Base-by-base conservation (phyloP, 108 stramenopile genomes). In the Skeletonema menzelii region DNA sequence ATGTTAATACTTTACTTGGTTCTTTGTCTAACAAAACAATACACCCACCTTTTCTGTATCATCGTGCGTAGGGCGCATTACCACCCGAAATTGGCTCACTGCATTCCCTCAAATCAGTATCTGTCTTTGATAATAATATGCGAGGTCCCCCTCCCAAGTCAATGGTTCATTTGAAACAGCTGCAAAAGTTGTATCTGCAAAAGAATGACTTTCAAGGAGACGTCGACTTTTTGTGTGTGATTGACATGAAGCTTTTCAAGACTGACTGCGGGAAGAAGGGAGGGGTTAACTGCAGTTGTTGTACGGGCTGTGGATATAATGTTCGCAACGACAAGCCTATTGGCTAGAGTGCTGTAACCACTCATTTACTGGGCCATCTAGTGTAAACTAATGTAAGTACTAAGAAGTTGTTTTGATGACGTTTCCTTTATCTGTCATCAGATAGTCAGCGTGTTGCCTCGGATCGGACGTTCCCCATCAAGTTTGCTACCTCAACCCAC, bases 51-150 rank as follows among this genome's bases (percentile, higher is more conserved):
- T 5, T 49, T 14, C 65, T 24, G 2, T 38, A 53, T 53, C 19
- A 24, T 42, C n/a, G 3, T 7, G 24, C n/a, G 3, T 7, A 53
- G 49, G 56, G 35, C 44, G 67, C 67, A 44, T 44, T 80, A 47
- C 80, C 80, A 20, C 58, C 67, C 27, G 80, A 80, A 42, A 27
- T 80, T 38, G 80, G 80, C 15, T 40, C 59, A 22, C 44, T 80
- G 63, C 64, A 61, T 24, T 47, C 68, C 13, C 53, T 80, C 35
- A 27, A 28, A n/a, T 63, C 47, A 8, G 63, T 80, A n/a, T 80
- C 80, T 19, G 28, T 80, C 11, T 80, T 69, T 65, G 80, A 80
- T 62, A 80, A 80, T 37, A 65, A 32, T 12, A 65, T 80, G 67
- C 28, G 69, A 46, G 67, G 63, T 11, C 69, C 67, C 31, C 68